These are phyloP conservation scores for Talaromyces sp. DNA, from an alignment of 2,329 filamentous ascomycete genomes.

Conservation along the genomic window DNA sequence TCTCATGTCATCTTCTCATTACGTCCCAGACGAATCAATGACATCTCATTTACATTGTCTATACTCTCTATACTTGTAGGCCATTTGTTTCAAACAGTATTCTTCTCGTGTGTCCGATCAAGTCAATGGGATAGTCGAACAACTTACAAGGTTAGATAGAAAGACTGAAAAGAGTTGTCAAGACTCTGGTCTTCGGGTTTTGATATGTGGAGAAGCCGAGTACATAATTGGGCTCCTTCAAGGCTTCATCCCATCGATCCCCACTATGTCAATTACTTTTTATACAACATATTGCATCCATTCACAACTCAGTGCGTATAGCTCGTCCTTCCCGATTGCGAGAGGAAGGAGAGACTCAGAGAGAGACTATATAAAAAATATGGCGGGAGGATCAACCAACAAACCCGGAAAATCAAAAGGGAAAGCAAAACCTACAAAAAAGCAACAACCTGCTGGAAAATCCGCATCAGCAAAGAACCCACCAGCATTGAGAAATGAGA, in stretches of 20 bases:
- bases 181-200: background rate
- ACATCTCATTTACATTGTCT: constrained; percentile 5
- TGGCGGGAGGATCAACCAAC: background rate
- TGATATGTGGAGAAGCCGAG: background rate
- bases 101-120: too few species aligned
- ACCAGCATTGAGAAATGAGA: constrained; percentile 34
- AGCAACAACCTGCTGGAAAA: background rate
- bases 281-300: background rate
- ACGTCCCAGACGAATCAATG: constrained; percentile 11
- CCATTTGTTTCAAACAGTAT: background rate
- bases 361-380: background rate
- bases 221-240: background rate
- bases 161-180: too few species aligned
- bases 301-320: background rate
- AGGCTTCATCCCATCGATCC: background rate
- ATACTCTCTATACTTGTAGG: background rate
- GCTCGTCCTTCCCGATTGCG: background rate
- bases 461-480: background rate
- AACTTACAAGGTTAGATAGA: too few species aligned
- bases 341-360: too few species aligned
- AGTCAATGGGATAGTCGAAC: too few species aligned
- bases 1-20: background rate
- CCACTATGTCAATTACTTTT: background rate
- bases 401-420: constrained; percentile 1
- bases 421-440: background rate